phyloP scores from a whole-genome alignment of 768 basidiomycete genomes.

The Pleurotus platypus region DNA sequence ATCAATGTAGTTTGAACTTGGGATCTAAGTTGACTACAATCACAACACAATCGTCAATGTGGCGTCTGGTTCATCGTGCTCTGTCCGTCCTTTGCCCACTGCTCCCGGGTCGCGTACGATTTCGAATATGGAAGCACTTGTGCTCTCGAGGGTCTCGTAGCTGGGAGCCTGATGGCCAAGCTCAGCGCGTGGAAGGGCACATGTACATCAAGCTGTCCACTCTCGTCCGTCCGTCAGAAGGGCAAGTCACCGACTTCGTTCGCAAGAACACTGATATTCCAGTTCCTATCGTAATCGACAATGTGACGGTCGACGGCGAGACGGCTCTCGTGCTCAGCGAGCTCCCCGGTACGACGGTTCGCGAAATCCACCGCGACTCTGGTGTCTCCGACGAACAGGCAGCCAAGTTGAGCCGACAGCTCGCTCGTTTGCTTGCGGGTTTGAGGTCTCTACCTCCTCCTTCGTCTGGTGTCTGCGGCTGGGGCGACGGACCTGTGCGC shows the following conservation, averaged over 20 bases:
- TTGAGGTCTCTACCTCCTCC: constrained; percentile 8
- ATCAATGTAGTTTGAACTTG: background rate
- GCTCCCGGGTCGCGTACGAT: background rate
- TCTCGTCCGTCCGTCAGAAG: constrained; percentile 10
- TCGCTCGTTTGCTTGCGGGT: constrained; percentile 10
- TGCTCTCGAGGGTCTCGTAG: background rate
- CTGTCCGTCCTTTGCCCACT: constrained; percentile 1
- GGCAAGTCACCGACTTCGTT: constrained; percentile 8
- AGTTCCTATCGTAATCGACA: constrained; percentile 15
- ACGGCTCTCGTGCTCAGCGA: constrained; percentile 12
- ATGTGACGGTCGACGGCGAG: constrained; percentile 4
- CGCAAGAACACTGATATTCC: constrained; percentile 8
- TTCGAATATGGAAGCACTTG: constrained; percentile 4
- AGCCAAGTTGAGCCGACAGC: constrained; percentile 3
- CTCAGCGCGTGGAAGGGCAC: constrained; percentile 8
- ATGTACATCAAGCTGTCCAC: constrained; percentile 13
- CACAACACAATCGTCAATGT: background rate
- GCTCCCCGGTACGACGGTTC: constrained; percentile 8
- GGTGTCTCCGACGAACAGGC: constrained; percentile 6
- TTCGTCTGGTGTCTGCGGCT: background rate
- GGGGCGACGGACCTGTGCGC: background rate
- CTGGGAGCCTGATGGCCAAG: constrained; percentile 5
- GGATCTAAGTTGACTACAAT: background rate
- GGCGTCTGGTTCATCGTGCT: constrained; percentile 3
- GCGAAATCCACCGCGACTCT: constrained; percentile 2